These are phyloP conservation scores for Candida sanyaensis DNA, from an alignment of 1,139 yeast genomes.

Conservation along the genomic window DNA sequence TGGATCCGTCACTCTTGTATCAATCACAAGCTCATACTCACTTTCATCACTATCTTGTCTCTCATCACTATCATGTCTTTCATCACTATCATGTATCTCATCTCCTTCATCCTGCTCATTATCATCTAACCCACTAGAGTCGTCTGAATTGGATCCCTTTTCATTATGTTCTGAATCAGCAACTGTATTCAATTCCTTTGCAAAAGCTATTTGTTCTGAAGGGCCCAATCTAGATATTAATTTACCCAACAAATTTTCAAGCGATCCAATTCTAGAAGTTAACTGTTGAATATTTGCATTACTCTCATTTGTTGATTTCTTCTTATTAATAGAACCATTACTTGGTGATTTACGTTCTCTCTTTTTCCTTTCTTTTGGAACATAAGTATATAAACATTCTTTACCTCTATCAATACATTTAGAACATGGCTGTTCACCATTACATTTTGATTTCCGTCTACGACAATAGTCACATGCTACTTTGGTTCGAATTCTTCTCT, in stretches of 20 bases:
- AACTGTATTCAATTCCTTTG: not conserved
- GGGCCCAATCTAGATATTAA: conserved; percentile 14
- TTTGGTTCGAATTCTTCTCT: conserved; percentile 29
- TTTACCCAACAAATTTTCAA: conserved; percentile 12
- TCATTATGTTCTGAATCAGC: not conserved
- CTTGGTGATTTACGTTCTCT: conserved; percentile 7
- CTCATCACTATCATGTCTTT: not conserved
- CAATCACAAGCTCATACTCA: not conserved
- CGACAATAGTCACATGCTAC: conserved; percentile 59
- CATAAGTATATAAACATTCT: conserved; percentile 26
- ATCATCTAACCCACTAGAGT: conserved; percentile 6
- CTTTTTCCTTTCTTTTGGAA: conserved; percentile 18
- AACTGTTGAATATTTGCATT: conserved; percentile 10
- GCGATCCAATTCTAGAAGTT: conserved; percentile 11
- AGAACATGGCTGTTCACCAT: conserved; percentile 46
- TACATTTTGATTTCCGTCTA: conserved; percentile 50
- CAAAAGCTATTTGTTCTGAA: not conserved
- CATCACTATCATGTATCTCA: not conserved
- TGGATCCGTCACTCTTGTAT: conserved; percentile 5
- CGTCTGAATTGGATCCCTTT: not conserved
- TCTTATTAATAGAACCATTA: not conserved
- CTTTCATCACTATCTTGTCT: not conserved
- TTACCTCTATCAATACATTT: conserved; percentile 36
- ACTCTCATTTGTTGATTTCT: not conserved
- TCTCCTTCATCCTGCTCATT: not conserved